phyloP scores from a whole-genome alignment of 2,329 filamentous ascomycete genomes.

The Exserohilum turcica region DNA sequence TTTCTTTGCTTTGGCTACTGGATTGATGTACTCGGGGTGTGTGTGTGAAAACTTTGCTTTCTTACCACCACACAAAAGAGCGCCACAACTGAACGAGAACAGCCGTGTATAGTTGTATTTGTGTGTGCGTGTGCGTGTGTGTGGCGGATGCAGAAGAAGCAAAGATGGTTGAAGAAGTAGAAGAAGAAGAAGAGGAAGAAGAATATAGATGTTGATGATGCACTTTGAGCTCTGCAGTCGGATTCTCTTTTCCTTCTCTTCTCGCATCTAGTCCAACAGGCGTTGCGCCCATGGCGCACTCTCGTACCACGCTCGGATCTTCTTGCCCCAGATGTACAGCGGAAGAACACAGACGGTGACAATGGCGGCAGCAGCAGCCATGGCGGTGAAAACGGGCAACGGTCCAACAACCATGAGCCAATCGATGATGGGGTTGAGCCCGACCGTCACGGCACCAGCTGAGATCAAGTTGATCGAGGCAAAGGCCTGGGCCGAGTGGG shows the following conservation, averaged over 20 bases:
- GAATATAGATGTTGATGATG: no score
- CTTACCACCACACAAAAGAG: no score
- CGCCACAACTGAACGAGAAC: no score
- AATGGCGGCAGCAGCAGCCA: conserved; percentile 8
- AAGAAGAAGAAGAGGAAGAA: no score
- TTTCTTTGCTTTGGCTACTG: no score
- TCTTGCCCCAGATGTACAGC: conserved; percentile 20
- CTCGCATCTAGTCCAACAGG: conserved; percentile 7
- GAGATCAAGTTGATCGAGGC: conserved; percentile 13
- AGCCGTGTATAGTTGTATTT: no score
- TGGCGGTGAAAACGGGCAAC: neutral
- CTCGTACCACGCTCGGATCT: conserved; percentile 19
- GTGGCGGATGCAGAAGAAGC: no score
- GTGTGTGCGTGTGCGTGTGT: no score
- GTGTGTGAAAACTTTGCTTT: no score
- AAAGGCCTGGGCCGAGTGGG: conserved; percentile 20
- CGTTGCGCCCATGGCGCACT: conserved; percentile 12
- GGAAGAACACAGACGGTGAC: conserved; percentile 8
- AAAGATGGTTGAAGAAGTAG: no score
- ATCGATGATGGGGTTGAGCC: conserved; percentile 9
- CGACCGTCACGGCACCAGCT: conserved; percentile 6
- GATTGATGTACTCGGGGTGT: no score
- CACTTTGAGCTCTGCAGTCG: no score
- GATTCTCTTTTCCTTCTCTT: neutral
- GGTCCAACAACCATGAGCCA: conserved; percentile 6